phyloP scores from a whole-genome alignment of 2,329 filamentous ascomycete genomes.

The Coniosporium tulheliwenetii region DNA sequence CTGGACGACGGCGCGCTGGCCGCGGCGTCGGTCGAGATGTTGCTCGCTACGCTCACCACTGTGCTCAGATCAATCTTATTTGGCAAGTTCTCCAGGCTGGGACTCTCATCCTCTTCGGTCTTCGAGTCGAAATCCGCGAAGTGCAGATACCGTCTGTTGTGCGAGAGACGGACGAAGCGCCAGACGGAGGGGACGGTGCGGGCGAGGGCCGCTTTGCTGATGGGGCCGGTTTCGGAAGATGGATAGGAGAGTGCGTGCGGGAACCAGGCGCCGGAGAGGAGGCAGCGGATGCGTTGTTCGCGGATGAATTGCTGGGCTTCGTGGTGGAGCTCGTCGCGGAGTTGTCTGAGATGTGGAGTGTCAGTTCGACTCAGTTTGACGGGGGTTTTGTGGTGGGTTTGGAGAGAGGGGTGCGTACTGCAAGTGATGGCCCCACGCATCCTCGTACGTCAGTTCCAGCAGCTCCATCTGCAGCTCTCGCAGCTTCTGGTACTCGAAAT shows the following conservation, averaged over 20 bases:
- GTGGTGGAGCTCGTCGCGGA: conserved; percentile 79
- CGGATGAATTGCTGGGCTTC: conserved; percentile 94
- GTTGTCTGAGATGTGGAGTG: conserved; percentile 34
- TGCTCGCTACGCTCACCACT: conserved; percentile 87
- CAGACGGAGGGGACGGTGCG: conserved; percentile 39
- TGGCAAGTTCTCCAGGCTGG: conserved; percentile 54
- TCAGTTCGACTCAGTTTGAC: conserved; percentile 9
- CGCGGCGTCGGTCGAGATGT: conserved; percentile 42
- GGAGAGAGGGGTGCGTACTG: conserved; percentile 20
- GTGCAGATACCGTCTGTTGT: conserved; percentile 80
- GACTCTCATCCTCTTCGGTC: conserved; percentile 46
- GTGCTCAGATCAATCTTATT: conserved; percentile 77
- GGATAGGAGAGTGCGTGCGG: conserved; percentile 33
- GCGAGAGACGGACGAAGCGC: conserved; percentile 77
- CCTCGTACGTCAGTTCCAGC: conserved; percentile 79
- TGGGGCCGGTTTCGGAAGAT: conserved; percentile 29
- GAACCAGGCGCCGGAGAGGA: conserved; percentile 87
- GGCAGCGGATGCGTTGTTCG: conserved; percentile 82
- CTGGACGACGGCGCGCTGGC: conserved; percentile 37
- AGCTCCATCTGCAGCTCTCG: conserved; percentile 88
- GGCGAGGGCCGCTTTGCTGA: conserved; percentile 24
- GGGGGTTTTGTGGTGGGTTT: neutral
- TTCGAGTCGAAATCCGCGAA: conserved; percentile 69
- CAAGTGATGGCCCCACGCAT: conserved; percentile 84
- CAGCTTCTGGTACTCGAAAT: conserved; percentile 65